A percentile compares a stretch with the other conserved stretches of the same genome.
Conservation (phyloP, 768 basidiomycete genomes). For the Omphalotus guepiniiformis region DNA sequence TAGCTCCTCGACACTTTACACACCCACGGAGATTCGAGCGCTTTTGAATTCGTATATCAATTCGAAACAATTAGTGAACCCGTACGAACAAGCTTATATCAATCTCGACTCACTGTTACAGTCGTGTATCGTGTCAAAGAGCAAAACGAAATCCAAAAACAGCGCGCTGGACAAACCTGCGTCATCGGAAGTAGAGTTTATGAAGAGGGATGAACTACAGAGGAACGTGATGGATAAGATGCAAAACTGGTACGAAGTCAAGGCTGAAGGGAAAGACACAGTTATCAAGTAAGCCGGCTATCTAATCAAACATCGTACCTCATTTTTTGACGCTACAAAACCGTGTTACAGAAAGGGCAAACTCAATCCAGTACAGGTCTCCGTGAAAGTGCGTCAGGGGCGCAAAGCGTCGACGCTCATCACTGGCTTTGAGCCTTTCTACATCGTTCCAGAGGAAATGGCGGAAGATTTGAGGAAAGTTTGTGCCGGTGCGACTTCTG, state of each 20-base stretch:
- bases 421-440: constrained; percentile 77
- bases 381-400: constrained; percentile 71
- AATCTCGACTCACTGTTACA: constrained; percentile 53
- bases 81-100: constrained; percentile 62
- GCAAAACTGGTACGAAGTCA: constrained; percentile 74
- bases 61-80: constrained; percentile 58
- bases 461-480: constrained; percentile 72
- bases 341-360: constrained; percentile 61
- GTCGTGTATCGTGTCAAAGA: constrained; percentile 33
- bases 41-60: constrained; percentile 62
- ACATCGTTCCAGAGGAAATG: constrained; percentile 63
- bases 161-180: constrained; percentile 8
- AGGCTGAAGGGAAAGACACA: constrained; percentile 48
- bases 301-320: too few relatives aligned
- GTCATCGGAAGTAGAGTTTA: constrained; percentile 35
- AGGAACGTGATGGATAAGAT: constrained; percentile 55
- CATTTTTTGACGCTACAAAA: background rate
- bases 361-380: constrained; percentile 64
- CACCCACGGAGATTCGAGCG: constrained; percentile 49
- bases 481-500: constrained; percentile 79
- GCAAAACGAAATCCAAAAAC: constrained; percentile 24
- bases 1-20: constrained; percentile 54
- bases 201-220: constrained; percentile 63
- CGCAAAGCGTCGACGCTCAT: constrained; percentile 74
- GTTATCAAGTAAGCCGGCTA: constrained; percentile 52